Percentiles rank a stretch among this genome's conserved stretches.
These are phyloP conservation scores for Nannochloropsis oceanica DNA, from an alignment of 108 stramenopile genomes.

Conservation along the genomic window DNA sequence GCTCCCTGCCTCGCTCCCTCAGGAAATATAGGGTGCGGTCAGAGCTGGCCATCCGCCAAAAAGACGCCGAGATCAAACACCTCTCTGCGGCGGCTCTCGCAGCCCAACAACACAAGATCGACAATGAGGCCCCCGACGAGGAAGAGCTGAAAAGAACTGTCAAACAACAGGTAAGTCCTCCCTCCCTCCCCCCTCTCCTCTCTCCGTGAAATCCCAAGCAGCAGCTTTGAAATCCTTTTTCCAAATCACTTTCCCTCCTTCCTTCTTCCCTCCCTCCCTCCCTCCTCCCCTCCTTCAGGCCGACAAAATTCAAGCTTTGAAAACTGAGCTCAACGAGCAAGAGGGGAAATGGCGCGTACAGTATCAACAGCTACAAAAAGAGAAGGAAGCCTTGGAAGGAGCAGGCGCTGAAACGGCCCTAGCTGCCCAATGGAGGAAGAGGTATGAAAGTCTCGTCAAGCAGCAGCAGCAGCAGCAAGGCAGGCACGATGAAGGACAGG, in stretches of 20 bases:
- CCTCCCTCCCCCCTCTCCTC: background rate
- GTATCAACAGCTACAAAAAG: slow-evolving; percentile 7
- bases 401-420: slow-evolving; percentile 22
- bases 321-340: background rate
- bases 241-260: background rate
- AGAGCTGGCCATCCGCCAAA: slow-evolving; percentile 10
- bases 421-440: slow-evolving; percentile 35
- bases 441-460: slow-evolving; percentile 17
- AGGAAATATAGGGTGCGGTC: slow-evolving; percentile 18
- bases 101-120: slow-evolving; percentile 11
- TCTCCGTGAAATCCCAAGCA: background rate
- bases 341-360: slow-evolving; percentile 10
- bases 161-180: background rate
- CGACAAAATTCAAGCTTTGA: background rate
- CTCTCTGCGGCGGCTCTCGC: slow-evolving; percentile 11
- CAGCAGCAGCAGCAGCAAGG: background rate
- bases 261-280: background rate
- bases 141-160: background rate
- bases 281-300: background rate
- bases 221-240: background rate
- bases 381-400: slow-evolving; percentile 18
- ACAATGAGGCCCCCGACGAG: background rate
- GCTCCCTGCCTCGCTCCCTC: slow-evolving; percentile 10
- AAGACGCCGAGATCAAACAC: slow-evolving; percentile 19
- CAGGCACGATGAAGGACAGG: background rate